Conservation (phyloP, 2,329 filamentous ascomycete genomes). For the Amylocarpus encephaloides region DNA sequence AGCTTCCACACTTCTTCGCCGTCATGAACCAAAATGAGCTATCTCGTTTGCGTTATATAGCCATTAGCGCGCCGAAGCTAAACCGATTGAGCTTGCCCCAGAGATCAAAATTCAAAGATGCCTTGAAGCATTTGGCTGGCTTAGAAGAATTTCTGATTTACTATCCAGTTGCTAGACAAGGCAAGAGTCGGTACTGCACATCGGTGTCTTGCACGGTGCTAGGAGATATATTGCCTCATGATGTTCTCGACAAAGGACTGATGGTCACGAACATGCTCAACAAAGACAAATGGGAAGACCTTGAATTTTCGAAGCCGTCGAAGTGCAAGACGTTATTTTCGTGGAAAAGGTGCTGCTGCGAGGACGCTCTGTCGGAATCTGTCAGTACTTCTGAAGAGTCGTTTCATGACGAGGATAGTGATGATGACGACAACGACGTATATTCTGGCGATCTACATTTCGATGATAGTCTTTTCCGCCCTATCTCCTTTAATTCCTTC, state of each 20-base stretch:
- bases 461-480: too few species aligned
- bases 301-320: conserved; percentile 2
- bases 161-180: background rate
- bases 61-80: conserved; percentile 3
- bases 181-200: background rate
- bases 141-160: conserved; percentile 4
- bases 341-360: conserved; percentile 15
- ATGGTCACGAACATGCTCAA: background rate
- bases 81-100: background rate
- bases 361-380: background rate
- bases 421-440: background rate
- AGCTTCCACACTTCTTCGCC: conserved; percentile 15
- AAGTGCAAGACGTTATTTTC: conserved; percentile 13
- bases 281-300: background rate
- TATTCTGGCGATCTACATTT: background rate
- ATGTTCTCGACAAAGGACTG: background rate
- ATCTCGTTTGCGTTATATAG: conserved; percentile 10
- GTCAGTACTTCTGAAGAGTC: background rate
- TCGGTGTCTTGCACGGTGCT: conserved; percentile 3
- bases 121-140: background rate
- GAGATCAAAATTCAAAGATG: background rate
- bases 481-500: too few species aligned
- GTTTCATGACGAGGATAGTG: background rate
- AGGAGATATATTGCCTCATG: conserved; percentile 6
- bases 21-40: conserved; percentile 12